Conservation (phyloP, 192 early-diverging fungal genomes). For the Umbelopsis sp. region DNA sequence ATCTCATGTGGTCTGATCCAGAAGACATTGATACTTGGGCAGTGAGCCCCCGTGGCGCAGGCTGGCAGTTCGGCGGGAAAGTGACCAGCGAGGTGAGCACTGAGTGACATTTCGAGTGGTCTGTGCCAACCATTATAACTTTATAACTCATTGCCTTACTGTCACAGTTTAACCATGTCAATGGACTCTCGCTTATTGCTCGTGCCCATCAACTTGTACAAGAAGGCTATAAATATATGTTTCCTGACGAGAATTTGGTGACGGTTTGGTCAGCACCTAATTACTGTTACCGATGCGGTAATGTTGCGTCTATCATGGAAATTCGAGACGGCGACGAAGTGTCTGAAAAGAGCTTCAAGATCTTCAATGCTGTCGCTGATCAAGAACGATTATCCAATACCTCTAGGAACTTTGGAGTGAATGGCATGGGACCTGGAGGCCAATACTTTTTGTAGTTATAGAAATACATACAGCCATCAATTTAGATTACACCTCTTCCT, state of each 20-base stretch:
- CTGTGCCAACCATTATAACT: not conserved
- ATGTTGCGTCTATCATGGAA: slow-evolving; percentile 94
- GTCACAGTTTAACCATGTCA: slow-evolving; percentile 90
- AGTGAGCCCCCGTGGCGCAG: slow-evolving; percentile 89
- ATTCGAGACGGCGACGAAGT: slow-evolving; percentile 77
- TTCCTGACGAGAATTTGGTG: slow-evolving; percentile 89
- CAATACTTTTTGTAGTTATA: slow-evolving; percentile 45
- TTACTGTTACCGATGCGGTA: slow-evolving; percentile 93
- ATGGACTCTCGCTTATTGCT: slow-evolving; percentile 86
- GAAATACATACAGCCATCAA: not conserved
- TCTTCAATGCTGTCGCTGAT: slow-evolving; percentile 96
- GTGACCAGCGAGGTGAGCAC: slow-evolving; percentile 83
- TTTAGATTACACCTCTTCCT: slow-evolving; percentile 16
- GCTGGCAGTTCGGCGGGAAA: slow-evolving; percentile 95
- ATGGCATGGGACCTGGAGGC: slow-evolving; percentile 35
- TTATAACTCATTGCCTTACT: not conserved
- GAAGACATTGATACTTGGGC: slow-evolving; percentile 94
- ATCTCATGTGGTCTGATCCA: slow-evolving; percentile 97
- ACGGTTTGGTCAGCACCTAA: slow-evolving; percentile 98
- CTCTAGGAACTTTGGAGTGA: slow-evolving; percentile 40
- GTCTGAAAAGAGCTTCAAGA: slow-evolving; percentile 88
- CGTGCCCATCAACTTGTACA: slow-evolving; percentile 98
- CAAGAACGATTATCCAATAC: slow-evolving; percentile 63
- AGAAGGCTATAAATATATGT: slow-evolving; percentile 98
- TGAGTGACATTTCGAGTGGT: not conserved